Base-by-base conservation (phyloP, 176 grass and related monocot genomes). In the Bonia amplexicaulis region DNA sequence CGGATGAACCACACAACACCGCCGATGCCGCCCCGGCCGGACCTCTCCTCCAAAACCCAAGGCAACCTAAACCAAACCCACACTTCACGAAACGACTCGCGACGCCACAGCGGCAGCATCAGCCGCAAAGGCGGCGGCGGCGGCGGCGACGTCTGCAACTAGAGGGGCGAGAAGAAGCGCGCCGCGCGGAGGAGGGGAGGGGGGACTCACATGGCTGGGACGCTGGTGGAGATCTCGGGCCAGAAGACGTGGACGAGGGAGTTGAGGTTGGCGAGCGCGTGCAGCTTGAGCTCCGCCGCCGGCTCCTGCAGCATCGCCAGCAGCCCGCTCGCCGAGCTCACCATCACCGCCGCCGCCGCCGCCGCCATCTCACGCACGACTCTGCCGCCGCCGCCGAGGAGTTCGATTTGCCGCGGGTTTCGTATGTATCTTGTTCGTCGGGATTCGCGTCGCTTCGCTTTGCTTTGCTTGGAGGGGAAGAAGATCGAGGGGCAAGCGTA, bases 181-280 rank as follows among this genome's bases (percentile, higher is more conserved):
- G 16, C 5, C 1, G 7, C 14, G 1, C 31, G 31, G 31, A 33
- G 31, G 31, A 33, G 63, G 63, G 67, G 52, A 54, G 39, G 1
- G 3, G 22, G 47, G n/a, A 10, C 97, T 94, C 87, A 96, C 97
- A 99, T 96, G 66, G 88, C 82, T 27, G 93, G 97, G 13, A 99
- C 90, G 84, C 90, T 92, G 79, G 97, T 96, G 88, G 97, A 99
- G 92, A 99, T 99, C 94, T 99, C 97, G 20, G 92, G 93, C 90
- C 92, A 99, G 90, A 94, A 94, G 90, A 96, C 93, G 78, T 94
- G 97, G 78, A 96, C 97, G 63, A 94, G 81, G 58, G 90, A 94
- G 88, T 96, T 94, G 52, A 99, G 97, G 64, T 88, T 99, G 15
- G 81, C 78, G 52, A 99, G 90, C 25, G 97, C 97, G 84, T 96